Percentiles rank a stretch among this genome's conserved stretches.
phyloP scores from a whole-genome alignment of 169 alveolate species.

The Cryptosporidium bovis region DNA sequence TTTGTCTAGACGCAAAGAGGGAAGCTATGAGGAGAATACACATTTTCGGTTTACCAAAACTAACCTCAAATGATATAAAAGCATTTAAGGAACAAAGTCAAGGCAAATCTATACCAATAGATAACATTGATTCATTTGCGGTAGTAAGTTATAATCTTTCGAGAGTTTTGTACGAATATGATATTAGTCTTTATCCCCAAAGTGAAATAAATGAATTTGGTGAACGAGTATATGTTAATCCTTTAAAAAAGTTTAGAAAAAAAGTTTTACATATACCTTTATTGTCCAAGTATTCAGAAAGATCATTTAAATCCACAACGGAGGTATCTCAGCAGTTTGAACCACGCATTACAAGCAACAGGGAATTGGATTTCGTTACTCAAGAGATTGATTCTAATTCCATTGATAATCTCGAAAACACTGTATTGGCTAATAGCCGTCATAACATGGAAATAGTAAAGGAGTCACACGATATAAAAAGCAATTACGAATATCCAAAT shows the following conservation, averaged over 20 bases:
- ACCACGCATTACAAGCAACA: not conserved
- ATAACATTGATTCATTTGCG: conserved; percentile 39
- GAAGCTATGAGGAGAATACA: conserved; percentile 56
- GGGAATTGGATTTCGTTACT: conserved; percentile 19
- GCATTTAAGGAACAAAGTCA: conserved; percentile 4
- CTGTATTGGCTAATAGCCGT: not conserved
- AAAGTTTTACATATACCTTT: conserved; percentile 44
- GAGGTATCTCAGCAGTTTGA: not conserved
- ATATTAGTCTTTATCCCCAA: conserved; percentile 45
- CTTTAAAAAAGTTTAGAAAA: conserved; percentile 5
- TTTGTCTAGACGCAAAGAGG: conserved; percentile 67
- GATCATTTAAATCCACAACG: not conserved
- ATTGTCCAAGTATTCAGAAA: not conserved
- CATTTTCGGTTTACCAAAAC: conserved; percentile 54
- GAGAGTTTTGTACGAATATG: conserved; percentile 25
- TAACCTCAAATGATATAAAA: conserved; percentile 26
- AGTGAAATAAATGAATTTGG: not conserved
- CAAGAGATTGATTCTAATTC: conserved; percentile 12
- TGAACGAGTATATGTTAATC: not conserved
- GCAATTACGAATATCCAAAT: not conserved
- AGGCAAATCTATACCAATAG: conserved; percentile 70
- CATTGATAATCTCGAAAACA: not conserved
- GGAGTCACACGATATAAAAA: not conserved
- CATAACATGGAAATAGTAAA: not conserved
- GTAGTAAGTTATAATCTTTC: conserved; percentile 68